Evolutionary conservation across 2,329 filamentous ascomycete genomes (phyloP), one percentile per base, ranked within the genome.

Genomic region (Phyllosticta paracitricarpa): DNA sequence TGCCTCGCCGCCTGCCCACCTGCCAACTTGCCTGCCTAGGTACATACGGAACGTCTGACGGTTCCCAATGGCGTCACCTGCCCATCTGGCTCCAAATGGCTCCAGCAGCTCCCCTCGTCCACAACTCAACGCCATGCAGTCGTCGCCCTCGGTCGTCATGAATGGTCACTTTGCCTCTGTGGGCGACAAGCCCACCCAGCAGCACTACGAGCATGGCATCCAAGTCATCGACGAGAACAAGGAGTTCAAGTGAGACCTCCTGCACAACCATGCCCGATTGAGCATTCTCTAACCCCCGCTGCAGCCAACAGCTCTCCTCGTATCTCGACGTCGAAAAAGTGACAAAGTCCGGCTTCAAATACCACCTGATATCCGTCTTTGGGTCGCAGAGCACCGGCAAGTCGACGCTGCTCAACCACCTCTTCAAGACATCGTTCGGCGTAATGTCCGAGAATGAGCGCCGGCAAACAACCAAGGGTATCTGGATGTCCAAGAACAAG

Each of bases 401-500:
- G 79, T 97, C 94, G 54, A 99, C 94, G 5, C 83, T 99, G 54
- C 85, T 99, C 66, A 99, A 99, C 79, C 82, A 93, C 76, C 86
- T 99, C 62, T 99, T 99, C 73, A 90, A 91, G 65, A 99, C 94
- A 67, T 83, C 92, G 62, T 99, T 99, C 78, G 93, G 91, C 67
- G 93, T 99, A 72, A 99, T 99, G 94, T 90, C 91, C 68, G 94
- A 99, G 81, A 82, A 86, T 64, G 91, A 97, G 75, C 85, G 94
- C 66, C 87, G 91, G 64, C 94, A 99, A 81, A 99, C 94, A 0
- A 99, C 94, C 54, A 99, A 97, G 80, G 94, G 94, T 72, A 99
- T 99, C 73, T 99, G 94, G 94, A 88, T 99, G 88, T 96, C 92
- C 66, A 96, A 96, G 80, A 97, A 97, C 77, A 96, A 96, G 79